Base-by-base conservation (phyloP, 2,329 filamentous ascomycete species). In the Alternaria angustiovoidea region DNA sequence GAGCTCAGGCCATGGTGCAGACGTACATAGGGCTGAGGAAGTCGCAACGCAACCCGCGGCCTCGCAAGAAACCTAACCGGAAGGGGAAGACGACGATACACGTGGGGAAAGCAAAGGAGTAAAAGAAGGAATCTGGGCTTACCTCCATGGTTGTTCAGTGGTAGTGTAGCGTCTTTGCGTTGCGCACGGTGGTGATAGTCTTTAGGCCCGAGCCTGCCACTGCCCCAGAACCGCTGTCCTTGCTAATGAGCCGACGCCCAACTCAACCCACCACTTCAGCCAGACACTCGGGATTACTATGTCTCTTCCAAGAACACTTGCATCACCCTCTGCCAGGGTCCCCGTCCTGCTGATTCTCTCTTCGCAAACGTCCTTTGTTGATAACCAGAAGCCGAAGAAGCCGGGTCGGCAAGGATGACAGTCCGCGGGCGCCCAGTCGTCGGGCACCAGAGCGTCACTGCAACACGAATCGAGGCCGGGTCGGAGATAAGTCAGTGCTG, bases 141-240 rank as follows among this genome's bases (percentile, higher is more conserved):
- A 76, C 74, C 72, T 76, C 72, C 74, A 76, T 76, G 67, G 64
- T 63, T 64, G 64, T 59, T 58, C 54, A 57, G 69, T 65, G 66
- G 63, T 67, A 67, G 65, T 66, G 66, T 61, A 59, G 64, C 51
- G 67, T 65, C 61, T 65, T 57, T 67, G 63, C 58, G 65, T 62
- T 56, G 68, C 65, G 72, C 73, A 75, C 72, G 68, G 67, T 71
- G 63, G 69, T 68, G 70, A 69, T 68, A 55, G 59, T 66, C 54
- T 54, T 61, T 66, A 65, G 65, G 64, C 64, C 61, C 60, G 57
- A 62, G 52, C 44, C 60, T 62, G 41, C 46, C 56, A 59, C 53
- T 60, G 53, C 46, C 60, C 54, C 36, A 41, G 38, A 57, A 26
- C 54, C 36, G 43, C 26, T 51, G 41, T 26, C 39, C 42, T 55